Evolutionary conservation across 2,329 filamentous ascomycete genomes (phyloP).

Genomic region (Trichoderma sp.): DNA sequence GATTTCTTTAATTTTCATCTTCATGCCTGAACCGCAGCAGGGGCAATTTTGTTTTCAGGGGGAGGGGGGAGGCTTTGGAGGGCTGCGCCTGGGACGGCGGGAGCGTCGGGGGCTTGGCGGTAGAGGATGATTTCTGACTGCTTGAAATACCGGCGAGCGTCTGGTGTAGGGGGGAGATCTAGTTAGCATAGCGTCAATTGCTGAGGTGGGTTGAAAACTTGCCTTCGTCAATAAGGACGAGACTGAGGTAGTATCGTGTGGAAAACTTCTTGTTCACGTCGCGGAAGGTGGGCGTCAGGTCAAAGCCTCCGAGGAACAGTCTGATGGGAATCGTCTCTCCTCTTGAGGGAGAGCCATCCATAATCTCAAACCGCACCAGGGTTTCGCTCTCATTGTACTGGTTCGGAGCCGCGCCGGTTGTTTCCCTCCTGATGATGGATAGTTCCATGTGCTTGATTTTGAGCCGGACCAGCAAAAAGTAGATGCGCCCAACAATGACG

Average conservation of each 20-base stretch:
- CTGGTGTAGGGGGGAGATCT: slow-evolving; percentile 49
- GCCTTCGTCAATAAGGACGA: slow-evolving; percentile 96
- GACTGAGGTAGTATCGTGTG: slow-evolving; percentile 93
- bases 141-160: slow-evolving; percentile 97
- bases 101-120: slow-evolving; percentile 71
- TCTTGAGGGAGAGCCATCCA: slow-evolving; percentile 98
- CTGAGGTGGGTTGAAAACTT: slow-evolving; percentile 37
- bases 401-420: slow-evolving; percentile 93
- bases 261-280: slow-evolving; percentile 99
- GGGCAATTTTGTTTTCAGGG: slow-evolving; percentile 42
- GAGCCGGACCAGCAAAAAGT: slow-evolving; percentile 92
- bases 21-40: slow-evolving; percentile 34
- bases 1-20: neutral
- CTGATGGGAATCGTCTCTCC: slow-evolving; percentile 95
- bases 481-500: slow-evolving; percentile 97
- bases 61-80: slow-evolving; percentile 47
- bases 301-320: slow-evolving; percentile 95
- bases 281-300: slow-evolving; percentile 95
- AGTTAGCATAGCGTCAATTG: neutral
- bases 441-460: slow-evolving; percentile 99
- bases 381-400: slow-evolving; percentile 99
- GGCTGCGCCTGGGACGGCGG: slow-evolving; percentile 41
- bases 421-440: slow-evolving; percentile 95
- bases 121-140: slow-evolving; percentile 98
- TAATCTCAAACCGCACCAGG: slow-evolving; percentile 97